Percentiles rank a stretch among this genome's conserved stretches.
Evolutionary conservation across 257 asterid genomes (phyloP).

Genomic region (Linaria vulgaris): DNA sequence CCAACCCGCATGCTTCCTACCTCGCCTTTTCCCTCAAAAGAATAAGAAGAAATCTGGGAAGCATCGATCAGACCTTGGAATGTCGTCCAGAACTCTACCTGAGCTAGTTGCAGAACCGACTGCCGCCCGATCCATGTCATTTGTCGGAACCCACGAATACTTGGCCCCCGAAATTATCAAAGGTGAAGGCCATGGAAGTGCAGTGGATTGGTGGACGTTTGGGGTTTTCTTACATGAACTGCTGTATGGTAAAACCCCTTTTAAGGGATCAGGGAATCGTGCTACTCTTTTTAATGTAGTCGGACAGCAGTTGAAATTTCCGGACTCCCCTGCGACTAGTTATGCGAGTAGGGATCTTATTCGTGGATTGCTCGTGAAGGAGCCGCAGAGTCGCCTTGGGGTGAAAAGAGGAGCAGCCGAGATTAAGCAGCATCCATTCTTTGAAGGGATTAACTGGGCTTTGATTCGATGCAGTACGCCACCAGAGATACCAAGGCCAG

Average conservation of each 20-base stretch:
- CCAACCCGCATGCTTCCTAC: constrained; percentile 75
- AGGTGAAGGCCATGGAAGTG: constrained; percentile 90
- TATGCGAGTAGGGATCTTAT: constrained; percentile 67
- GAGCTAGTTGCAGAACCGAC: constrained; percentile 84
- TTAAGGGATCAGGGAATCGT: constrained; percentile 71
- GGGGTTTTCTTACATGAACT: constrained; percentile 78
- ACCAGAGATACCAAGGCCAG: constrained; percentile 69
- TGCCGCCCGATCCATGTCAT: constrained; percentile 80
- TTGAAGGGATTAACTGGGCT: constrained; percentile 84
- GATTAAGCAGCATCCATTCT: constrained; percentile 83
- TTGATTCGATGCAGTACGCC: constrained; percentile 79
- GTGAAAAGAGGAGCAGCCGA: constrained; percentile 76
- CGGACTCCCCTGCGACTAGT: constrained; percentile 70
- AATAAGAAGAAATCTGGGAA: constrained; percentile 51
- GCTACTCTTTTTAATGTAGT: constrained; percentile 77
- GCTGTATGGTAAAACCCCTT: constrained; percentile 72
- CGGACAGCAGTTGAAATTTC: constrained; percentile 68
- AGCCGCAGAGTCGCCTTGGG: constrained; percentile 73
- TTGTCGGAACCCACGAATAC: constrained; percentile 81
- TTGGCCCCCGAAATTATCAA: constrained; percentile 80
- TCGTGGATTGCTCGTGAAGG: constrained; percentile 71
- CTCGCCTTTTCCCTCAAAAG: constrained; percentile 63
- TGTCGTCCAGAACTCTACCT: constrained; percentile 43
- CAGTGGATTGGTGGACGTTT: constrained; percentile 91
- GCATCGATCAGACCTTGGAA: constrained; percentile 44